phyloP scores from a whole-genome alignment of 2,329 filamentous ascomycete species.

The Pseudogymnoascus sp. region DNA sequence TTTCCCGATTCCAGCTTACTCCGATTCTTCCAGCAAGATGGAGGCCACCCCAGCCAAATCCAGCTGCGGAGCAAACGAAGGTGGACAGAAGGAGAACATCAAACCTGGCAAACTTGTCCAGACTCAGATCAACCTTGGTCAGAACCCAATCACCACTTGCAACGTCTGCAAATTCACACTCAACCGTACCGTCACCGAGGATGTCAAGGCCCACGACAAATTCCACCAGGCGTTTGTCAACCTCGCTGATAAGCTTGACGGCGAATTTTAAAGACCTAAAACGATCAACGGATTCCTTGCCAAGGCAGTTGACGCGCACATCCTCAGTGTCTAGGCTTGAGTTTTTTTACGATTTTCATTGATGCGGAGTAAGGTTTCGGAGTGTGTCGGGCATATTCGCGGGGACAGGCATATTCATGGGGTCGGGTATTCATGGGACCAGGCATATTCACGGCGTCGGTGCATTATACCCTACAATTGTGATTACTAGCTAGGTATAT shows the following conservation, averaged over 20 bases:
- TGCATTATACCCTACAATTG: constrained; percentile 7
- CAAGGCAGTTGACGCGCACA: background rate
- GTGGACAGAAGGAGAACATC: constrained; percentile 34
- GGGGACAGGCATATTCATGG: background rate
- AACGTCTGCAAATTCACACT: background rate
- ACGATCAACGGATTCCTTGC: background rate
- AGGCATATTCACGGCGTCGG: constrained; percentile 4
- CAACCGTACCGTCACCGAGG: constrained; percentile 3
- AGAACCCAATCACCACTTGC: background rate
- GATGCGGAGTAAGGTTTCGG: background rate
- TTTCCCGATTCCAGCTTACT: background rate
- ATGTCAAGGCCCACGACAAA: constrained; percentile 6
- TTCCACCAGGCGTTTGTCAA: constrained; percentile 8
- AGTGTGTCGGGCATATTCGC: background rate
- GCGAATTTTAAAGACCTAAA: background rate
- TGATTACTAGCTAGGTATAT: constrained; percentile 7
- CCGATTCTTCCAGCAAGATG: background rate
- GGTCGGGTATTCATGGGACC: background rate
- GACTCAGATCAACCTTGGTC: constrained; percentile 9
- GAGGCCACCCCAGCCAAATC: constrained; percentile 13
- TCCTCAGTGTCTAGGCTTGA: background rate
- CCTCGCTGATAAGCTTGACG: background rate
- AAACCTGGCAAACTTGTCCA: constrained; percentile 16
- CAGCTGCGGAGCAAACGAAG: background rate
- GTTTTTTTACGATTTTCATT: background rate